A percentile compares a stretch with the other conserved stretches of the same genome.
phyloP scores from a whole-genome alignment of 1,139 yeast species.

The Candida sp. region DNA sequence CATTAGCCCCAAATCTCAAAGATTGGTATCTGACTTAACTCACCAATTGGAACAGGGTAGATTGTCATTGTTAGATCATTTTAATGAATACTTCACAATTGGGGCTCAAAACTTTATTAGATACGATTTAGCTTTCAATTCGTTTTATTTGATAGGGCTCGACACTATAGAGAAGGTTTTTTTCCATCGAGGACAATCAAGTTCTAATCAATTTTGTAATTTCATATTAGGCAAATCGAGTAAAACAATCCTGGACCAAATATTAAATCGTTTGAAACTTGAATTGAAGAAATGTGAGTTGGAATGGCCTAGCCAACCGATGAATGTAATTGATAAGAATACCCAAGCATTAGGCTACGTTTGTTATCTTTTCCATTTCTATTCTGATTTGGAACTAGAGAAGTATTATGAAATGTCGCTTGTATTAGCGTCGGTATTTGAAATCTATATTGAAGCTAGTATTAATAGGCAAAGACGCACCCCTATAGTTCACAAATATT shows the following conservation, averaged over 20 bases:
- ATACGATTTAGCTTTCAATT: conserved; percentile 5
- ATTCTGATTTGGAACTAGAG: conserved; percentile 1
- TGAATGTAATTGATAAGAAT: not conserved
- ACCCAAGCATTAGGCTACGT: conserved; percentile 1
- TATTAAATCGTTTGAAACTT: not conserved
- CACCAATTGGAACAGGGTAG: conserved; percentile 11
- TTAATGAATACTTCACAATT: conserved; percentile 8
- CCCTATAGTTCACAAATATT: conserved; percentile 4
- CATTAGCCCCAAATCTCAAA: conserved; percentile 2
- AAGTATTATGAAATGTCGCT: not conserved
- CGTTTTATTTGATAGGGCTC: conserved; percentile 3
- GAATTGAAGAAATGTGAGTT: not conserved
- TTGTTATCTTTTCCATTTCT: conserved; percentile 1
- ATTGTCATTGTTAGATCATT: conserved; percentile 10
- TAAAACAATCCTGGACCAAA: not conserved
- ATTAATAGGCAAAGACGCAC: not conserved
- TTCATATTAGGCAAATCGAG: not conserved
- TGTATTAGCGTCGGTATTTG: not conserved
- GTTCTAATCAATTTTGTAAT: not conserved
- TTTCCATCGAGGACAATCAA: not conserved
- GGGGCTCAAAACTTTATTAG: not conserved
- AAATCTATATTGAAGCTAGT: not conserved
- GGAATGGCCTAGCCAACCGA: not conserved
- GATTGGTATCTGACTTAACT: conserved; percentile 8
- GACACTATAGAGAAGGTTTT: conserved; percentile 1